Base-by-base conservation (phyloP, 257 asterid species). In the Ilex aquifolium region DNA sequence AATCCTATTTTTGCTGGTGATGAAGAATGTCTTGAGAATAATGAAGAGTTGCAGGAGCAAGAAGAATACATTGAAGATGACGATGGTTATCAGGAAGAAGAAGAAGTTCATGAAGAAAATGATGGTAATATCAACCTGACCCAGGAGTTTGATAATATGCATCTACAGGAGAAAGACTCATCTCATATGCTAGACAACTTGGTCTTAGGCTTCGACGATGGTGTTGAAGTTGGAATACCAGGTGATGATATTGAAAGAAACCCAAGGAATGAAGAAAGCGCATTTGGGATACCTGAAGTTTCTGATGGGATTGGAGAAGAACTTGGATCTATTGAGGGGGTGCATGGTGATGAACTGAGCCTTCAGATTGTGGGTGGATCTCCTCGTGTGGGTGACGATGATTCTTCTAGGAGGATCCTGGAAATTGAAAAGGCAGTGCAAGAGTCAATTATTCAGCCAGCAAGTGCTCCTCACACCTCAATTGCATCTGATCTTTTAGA, bases 41-140 rank as follows among this genome's bases (percentile, higher is more conserved):
- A 77, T 68, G 81, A 69, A 61, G 70, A 60, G 46, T 61, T 87
- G 80, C 95, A 80, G 78, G 87, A 68, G 80, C 99, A 82, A 79
- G 99, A 87, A 69, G 97, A 87, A 79, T 90, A 93, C 59, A 94
- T 90, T 27, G 97, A 87, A 84, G 97, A 92, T 64, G 97, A 80
- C 65, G 89, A 87, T 78, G 94, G 95, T 71, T 87, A 83, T 51
- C 73, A 82, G 76, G 99, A 85, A 79, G 96, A 89, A 75, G 97
- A 89, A 69, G 97, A 89, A 69, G 85, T 76, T 65, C 90, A 81
- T 69, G 97, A 83, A 57, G 87, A 74, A 78, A 93, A 83, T 67
- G 83, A 76, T 44, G 86, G 75, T 60, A 84, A 81, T 79, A 73
- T 76, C 76, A 88, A 75, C 72, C 79, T 84, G 79, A 74, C 72